Evolutionary conservation across 495 filamentous ascomycete species (phyloP), one percentile per base, ranked within the genome.

Genomic region (Hyaloscypha finlandica): DNA sequence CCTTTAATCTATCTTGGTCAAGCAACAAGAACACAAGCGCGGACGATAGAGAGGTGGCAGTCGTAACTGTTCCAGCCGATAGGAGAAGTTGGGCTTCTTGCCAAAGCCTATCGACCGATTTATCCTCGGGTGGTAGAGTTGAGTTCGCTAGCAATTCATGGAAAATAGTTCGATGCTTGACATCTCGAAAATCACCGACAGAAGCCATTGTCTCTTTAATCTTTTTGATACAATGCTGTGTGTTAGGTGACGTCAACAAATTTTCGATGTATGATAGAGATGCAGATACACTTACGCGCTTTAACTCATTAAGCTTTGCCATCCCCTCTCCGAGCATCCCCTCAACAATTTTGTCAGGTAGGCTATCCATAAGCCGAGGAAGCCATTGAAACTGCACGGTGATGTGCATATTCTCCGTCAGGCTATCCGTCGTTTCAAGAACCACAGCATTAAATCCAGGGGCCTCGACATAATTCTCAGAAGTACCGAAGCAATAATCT

Each of bases 61-160:
- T 78, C 11, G 77, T 79, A 51, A 77, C 77, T 19, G 76, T 72
- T 1, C 78, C 78, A 4, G 77, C 78, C 29, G 68, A 69, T 1
- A 74, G 42, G 25, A 78, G 29, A 12, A 52, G 42, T 22, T 68
- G 59, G 19, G 71, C 74, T 66, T 81, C 77, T 2, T 70, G 53
- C 6, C 29, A 35, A 8, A 81, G 63, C 14, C 74, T 61, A 12
- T 58, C 30, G 1, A 72, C 39, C 0, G 65, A 31, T 37, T 79
- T 74, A 51, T 80, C 78, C 32, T 65, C 32, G 6, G 39, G 55
- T 0, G 78, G 76, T 4, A 80, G 70, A 9, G n/a, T 16, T 30
- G 53, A 39, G 39, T 31, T 68, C 9, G 48, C 48, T 25, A 68
- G 31, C 4, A 68, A 16, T 6, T 62, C 65, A 22, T 61, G 14